Evolutionary conservation across 2,329 filamentous ascomycete species (phyloP), one percentile per base, ranked within the genome.

Genomic region (Gnomoniopsis sp.): DNA sequence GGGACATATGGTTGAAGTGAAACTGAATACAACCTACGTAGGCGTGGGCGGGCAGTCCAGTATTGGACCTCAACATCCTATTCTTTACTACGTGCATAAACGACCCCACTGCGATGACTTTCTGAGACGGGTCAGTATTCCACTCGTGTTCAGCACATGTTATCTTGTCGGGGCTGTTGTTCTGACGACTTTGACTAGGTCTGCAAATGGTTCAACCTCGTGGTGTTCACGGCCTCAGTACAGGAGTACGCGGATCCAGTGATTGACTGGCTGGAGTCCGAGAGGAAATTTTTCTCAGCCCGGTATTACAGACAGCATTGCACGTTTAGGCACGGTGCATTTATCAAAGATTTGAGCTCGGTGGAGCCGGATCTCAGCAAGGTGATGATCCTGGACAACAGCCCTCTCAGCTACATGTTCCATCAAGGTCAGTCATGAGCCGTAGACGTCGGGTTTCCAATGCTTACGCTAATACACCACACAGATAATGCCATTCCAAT

Each of bases 381-480:
- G 75, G 95, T 99, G 61, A 96, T 98, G 89, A 99, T 99, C 72
- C 80, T 99, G 74, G 95, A 99, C 77, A 99, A 99, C 71, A 97
- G 92, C 74, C 95, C 95, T 57, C 85, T 97, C 79, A 97, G 93
- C 77, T 99, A 98, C 76, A 90, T 97, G 77, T 98, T 98, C 76
- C 93, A 98, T 71, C 92, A 96, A 87, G 93, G 95, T 95, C 77
- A 70, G 84, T 71, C 19, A 6, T 14, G 19, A 14, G 15, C 12
- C 4, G 19, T 2, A 3, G 4, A 23, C 8, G 21, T 14, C 11
- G 15, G 6, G 34, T 17, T 3, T 12, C 44, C 21, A 57, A 26
- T 46, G 36, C 63, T 21, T 6, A 8, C 19, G 10, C n/a, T 69
- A 64, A 67, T 61, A 50, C 50, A 15, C n/a, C 17, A 22, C 14